Percentiles rank a stretch among this genome's conserved stretches.
phyloP scores from a whole-genome alignment of 495 filamentous ascomycete species.

The Podospora pseudoanserina region DNA sequence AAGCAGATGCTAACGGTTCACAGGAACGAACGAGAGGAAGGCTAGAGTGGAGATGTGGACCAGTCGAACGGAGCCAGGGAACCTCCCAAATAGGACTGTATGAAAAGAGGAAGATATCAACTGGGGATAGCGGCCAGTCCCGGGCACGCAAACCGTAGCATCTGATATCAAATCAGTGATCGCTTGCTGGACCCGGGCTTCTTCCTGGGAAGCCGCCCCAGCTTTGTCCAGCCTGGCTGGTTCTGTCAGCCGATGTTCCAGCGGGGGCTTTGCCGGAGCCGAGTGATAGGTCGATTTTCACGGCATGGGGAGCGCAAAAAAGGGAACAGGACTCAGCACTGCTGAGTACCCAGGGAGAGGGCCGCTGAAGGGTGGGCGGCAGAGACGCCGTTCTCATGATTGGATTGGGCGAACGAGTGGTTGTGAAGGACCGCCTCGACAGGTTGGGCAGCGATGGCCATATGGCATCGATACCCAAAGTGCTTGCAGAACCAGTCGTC shows the following conservation, averaged over 20 bases:
- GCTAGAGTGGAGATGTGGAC: neutral
- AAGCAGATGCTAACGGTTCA: slow-evolving; percentile 10
- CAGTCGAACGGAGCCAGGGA: neutral
- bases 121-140: neutral
- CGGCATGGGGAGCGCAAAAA: slow-evolving; percentile 4
- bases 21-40: slow-evolving; percentile 10
- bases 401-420: slow-evolving; percentile 32
- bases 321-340: slow-evolving; percentile 11
- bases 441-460: slow-evolving; percentile 41
- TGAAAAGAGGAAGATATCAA: neutral
- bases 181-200: slow-evolving; percentile 14
- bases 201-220: slow-evolving; percentile 15
- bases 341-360: slow-evolving; percentile 14
- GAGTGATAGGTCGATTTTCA: neutral
- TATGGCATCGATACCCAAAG: slow-evolving; percentile 36
- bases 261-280: slow-evolving; percentile 21
- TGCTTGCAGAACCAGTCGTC: slow-evolving; percentile 27
- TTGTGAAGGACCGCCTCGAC: slow-evolving; percentile 28
- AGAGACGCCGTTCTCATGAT: slow-evolving; percentile 22
- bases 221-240: slow-evolving; percentile 9
- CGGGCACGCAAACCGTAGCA: slow-evolving; percentile 20
- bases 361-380: slow-evolving; percentile 11
- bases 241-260: slow-evolving; percentile 8
- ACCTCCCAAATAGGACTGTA: slow-evolving; percentile 6
- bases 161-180: slow-evolving; percentile 35